Percentiles rank a stretch among this genome's conserved stretches.
phyloP scores from a whole-genome alignment of 805 yeast genomes.

The Vanderwaltozyma tropicalis region DNA sequence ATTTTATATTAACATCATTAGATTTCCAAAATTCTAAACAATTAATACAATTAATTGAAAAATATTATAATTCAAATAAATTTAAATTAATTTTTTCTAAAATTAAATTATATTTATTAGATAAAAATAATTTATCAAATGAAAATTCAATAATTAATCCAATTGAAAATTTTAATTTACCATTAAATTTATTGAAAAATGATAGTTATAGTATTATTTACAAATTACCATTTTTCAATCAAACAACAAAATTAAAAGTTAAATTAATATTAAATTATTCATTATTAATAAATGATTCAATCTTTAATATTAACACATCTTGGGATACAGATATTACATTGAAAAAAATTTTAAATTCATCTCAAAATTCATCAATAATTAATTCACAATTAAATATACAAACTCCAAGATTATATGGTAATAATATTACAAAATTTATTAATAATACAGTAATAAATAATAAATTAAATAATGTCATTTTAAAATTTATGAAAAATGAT shows the following conservation, averaged over 20 bases:
- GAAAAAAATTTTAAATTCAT: background rate
- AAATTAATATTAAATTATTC: conserved; percentile 15
- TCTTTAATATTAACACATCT: conserved; percentile 16
- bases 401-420: conserved; percentile 13
- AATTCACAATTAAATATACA: conserved; percentile 1
- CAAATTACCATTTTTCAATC: conserved; percentile 15
- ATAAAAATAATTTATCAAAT: conserved; percentile 1
- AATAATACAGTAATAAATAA: conserved; percentile 14
- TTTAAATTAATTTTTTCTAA: background rate
- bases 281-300: conserved; percentile 1
- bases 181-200: conserved; percentile 13
- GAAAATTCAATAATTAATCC: conserved; percentile 10
- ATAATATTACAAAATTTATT: conserved; percentile 5
- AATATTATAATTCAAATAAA: conserved; percentile 3
- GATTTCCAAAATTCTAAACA: conserved; percentile 26
- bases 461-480: conserved; percentile 17
- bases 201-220: conserved; percentile 23
- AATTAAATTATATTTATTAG: conserved; percentile 7
- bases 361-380: background rate
- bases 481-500: conserved; percentile 18
- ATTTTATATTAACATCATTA: conserved; percentile 22
- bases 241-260: conserved; percentile 5
- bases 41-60: conserved; percentile 11
- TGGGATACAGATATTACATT: conserved; percentile 27
- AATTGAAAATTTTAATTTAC: conserved; percentile 13